phyloP scores from a whole-genome alignment of 495 filamentous ascomycete genomes.

The Neurospora sp. region DNA sequence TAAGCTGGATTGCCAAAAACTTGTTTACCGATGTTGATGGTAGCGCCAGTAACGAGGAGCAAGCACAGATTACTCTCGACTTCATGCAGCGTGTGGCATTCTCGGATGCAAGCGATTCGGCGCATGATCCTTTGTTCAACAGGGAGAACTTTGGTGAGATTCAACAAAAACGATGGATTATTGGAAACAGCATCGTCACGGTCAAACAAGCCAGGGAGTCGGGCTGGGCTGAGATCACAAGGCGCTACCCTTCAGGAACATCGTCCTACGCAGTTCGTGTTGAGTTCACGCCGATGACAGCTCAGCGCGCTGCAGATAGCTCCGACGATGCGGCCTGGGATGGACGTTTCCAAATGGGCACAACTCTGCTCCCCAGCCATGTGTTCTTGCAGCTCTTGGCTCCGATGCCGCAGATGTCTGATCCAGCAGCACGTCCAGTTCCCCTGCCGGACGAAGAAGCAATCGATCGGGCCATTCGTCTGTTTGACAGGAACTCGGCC shows the following conservation, averaged over 20 bases:
- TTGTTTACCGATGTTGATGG: slow-evolving; percentile 67
- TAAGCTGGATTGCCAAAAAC: slow-evolving; percentile 86
- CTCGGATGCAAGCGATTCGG: slow-evolving; percentile 68
- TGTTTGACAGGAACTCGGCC: slow-evolving; percentile 80
- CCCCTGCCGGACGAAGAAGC: slow-evolving; percentile 74
- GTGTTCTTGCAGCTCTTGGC: slow-evolving; percentile 73
- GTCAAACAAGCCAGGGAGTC: slow-evolving; percentile 68
- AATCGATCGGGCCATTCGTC: slow-evolving; percentile 61
- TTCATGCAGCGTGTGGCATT: slow-evolving; percentile 90
- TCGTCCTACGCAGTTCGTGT: slow-evolving; percentile 68
- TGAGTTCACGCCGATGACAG: slow-evolving; percentile 54
- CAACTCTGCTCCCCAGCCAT: slow-evolving; percentile 65
- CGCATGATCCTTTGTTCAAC: slow-evolving; percentile 54
- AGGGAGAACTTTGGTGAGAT: slow-evolving; percentile 55
- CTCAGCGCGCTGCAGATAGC: slow-evolving; percentile 49
- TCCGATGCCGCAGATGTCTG: slow-evolving; percentile 51
- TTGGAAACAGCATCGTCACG: slow-evolving; percentile 79
- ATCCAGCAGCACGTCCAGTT: slow-evolving; percentile 56
- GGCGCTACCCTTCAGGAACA: slow-evolving; percentile 75
- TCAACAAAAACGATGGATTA: slow-evolving; percentile 68
- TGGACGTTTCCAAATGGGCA: slow-evolving; percentile 32
- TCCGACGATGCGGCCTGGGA: slow-evolving; percentile 29
- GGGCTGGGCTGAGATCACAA: slow-evolving; percentile 70
- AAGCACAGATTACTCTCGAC: slow-evolving; percentile 87
- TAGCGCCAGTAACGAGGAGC: slow-evolving; percentile 72